Conservation (phyloP, 306 rosid species). For the Prosopis cineraria region DNA sequence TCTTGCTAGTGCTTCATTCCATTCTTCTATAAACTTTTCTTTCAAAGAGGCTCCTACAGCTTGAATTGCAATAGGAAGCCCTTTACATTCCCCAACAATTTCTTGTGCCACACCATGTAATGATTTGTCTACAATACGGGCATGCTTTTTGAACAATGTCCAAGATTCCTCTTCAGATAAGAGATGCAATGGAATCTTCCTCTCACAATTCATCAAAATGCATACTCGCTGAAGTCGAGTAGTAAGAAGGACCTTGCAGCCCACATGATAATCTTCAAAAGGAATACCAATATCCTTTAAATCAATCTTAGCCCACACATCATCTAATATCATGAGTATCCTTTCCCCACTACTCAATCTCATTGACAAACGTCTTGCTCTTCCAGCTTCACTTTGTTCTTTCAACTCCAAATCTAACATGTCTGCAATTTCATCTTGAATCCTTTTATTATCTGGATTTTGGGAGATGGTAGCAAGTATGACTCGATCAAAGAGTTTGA, state of each 20-base stretch:
- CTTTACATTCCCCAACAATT: constrained; percentile 16
- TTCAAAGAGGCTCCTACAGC: background rate
- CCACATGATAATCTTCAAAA: background rate
- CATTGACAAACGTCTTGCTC: background rate
- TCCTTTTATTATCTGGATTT: background rate
- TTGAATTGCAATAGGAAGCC: constrained; percentile 12
- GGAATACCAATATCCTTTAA: background rate
- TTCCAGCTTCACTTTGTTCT: background rate
- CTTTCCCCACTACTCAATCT: background rate
- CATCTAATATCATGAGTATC: background rate
- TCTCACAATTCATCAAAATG: background rate
- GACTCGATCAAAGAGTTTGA: background rate
- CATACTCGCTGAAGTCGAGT: background rate
- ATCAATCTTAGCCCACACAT: background rate
- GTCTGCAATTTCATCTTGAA: background rate
- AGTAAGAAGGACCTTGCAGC: background rate
- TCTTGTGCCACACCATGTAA: background rate
- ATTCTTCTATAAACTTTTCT: background rate
- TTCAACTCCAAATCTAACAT: fast-evolving
- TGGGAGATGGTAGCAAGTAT: background rate
- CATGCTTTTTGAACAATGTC: constrained; percentile 1
- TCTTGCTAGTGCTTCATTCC: background rate
- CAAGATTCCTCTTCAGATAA: background rate
- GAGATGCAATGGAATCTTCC: background rate
- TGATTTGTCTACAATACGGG: background rate